A percentile compares a stretch with the other conserved stretches of the same genome.
These are phyloP conservation scores for Vicia faba DNA, from an alignment of 306 rosid genomes.

Conservation along the genomic window DNA sequence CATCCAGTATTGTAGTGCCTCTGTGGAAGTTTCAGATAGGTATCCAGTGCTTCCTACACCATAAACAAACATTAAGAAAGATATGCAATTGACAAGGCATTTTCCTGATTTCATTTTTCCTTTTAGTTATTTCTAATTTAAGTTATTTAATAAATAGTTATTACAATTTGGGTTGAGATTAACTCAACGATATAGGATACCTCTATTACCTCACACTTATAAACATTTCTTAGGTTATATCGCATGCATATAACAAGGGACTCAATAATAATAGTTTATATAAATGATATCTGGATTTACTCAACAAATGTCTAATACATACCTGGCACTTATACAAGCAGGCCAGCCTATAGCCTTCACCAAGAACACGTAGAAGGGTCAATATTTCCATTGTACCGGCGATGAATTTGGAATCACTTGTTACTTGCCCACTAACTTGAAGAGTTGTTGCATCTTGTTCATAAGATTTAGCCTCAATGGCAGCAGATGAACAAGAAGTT, in stretches of 20 bases:
- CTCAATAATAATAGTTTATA: neutral
- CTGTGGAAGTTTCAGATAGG: slow-evolving; percentile 79
- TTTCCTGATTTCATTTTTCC: slow-evolving; percentile 18
- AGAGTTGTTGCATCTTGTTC: slow-evolving; percentile 64
- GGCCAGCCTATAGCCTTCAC: slow-evolving; percentile 92
- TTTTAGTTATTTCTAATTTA: neutral
- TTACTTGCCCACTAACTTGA: slow-evolving; percentile 48
- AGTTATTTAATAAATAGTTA: slow-evolving; percentile 1
- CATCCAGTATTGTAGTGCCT: slow-evolving; percentile 89
- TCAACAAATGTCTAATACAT: slow-evolving; percentile 35
- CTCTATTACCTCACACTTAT: neutral
- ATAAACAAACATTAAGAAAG: slow-evolving; percentile 36
- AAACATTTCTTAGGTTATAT: neutral
- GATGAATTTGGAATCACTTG: slow-evolving; percentile 57
- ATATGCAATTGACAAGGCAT: slow-evolving; percentile 29
- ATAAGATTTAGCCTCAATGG: slow-evolving; percentile 56
- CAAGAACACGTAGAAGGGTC: slow-evolving; percentile 77
- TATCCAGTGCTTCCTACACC: slow-evolving; percentile 86
- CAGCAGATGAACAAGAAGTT: slow-evolving; percentile 56
- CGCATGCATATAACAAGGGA: neutral
- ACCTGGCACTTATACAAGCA: slow-evolving; percentile 89
- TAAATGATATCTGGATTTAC: slow-evolving; percentile 23
- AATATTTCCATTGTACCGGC: slow-evolving; percentile 73
- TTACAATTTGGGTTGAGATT: neutral
- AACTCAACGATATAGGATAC: neutral